Evolutionary conservation across 2,329 filamentous ascomycete species (phyloP).

Genomic region (Gnomoniopsis sp.): DNA sequence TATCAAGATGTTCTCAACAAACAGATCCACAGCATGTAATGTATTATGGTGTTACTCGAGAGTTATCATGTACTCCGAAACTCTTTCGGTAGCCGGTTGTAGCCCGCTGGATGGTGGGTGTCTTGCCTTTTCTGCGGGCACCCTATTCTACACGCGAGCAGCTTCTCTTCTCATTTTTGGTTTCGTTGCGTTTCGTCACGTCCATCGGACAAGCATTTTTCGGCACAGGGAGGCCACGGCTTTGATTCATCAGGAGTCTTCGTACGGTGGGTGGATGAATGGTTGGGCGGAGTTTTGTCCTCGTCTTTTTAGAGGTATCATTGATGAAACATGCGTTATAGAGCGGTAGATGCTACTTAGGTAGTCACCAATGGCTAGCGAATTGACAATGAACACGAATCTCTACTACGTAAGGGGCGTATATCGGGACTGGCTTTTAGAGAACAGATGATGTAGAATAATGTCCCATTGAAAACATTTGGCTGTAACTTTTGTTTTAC

Average conservation of each 20-base stretch:
- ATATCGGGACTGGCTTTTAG: too few relatives aligned
- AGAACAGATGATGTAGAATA: too few relatives aligned
- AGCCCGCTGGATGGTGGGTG: background rate
- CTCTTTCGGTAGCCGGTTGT: background rate
- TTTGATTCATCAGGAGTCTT: background rate
- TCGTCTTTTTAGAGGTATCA: background rate
- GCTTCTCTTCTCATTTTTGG: background rate
- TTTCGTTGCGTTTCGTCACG: background rate
- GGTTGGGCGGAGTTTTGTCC: background rate
- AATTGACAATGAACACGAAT: background rate
- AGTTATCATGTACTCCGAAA: background rate
- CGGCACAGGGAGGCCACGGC: background rate
- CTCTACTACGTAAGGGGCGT: too few relatives aligned
- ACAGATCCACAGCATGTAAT: background rate
- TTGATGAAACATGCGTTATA: background rate
- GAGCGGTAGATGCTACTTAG: background rate
- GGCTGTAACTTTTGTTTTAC: too few relatives aligned
- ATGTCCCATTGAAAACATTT: too few relatives aligned
- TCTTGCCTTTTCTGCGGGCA: background rate
- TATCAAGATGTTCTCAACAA: slow-evolving; percentile 1
- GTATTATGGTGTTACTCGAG: background rate
- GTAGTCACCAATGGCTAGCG: background rate
- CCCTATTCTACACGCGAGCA: background rate
- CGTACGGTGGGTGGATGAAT: background rate
- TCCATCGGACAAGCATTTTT: background rate